Conservation (phyloP, 495 filamentous ascomycete species). For the Penicillium subrubescens region DNA sequence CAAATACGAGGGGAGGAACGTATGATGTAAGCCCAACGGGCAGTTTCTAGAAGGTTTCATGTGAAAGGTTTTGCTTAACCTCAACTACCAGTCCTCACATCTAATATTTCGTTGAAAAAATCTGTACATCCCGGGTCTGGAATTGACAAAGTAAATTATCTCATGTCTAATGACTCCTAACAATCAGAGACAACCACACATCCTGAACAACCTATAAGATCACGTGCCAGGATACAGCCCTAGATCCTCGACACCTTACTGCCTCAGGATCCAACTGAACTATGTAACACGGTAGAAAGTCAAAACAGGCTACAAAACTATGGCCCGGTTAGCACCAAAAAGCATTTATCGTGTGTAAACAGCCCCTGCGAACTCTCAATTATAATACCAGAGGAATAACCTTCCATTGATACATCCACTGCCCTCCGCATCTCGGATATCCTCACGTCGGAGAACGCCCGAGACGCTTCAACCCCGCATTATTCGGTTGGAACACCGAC, state of each 20-base stretch:
- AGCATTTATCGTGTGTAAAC: not conserved
- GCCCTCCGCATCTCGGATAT: constrained; percentile 8
- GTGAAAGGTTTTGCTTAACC: too few relatives aligned
- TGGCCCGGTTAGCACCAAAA: not conserved
- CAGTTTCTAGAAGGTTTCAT: not conserved
- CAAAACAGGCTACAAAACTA: not conserved
- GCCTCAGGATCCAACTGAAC: not conserved
- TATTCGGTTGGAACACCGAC: constrained; percentile 27
- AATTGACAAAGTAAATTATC: not conserved
- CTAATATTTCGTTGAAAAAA: not conserved
- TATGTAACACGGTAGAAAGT: not conserved
- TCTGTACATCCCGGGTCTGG: not conserved
- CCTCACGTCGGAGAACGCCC: constrained; percentile 20
- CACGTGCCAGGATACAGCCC: not conserved
- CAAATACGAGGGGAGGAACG: constrained; percentile 38
- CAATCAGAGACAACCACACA: not conserved
- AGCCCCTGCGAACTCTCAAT: not conserved
- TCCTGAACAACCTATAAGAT: not conserved
- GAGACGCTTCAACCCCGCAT: constrained; percentile 23
- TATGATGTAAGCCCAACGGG: constrained; percentile 20
- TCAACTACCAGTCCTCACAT: too few relatives aligned
- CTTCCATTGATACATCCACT: not conserved
- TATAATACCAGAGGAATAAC: not conserved
- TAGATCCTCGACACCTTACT: not conserved
- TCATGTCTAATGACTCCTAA: not conserved